Conservation (phyloP, 2,329 filamentous ascomycete species). For the Paramyrothecium sp. region DNA sequence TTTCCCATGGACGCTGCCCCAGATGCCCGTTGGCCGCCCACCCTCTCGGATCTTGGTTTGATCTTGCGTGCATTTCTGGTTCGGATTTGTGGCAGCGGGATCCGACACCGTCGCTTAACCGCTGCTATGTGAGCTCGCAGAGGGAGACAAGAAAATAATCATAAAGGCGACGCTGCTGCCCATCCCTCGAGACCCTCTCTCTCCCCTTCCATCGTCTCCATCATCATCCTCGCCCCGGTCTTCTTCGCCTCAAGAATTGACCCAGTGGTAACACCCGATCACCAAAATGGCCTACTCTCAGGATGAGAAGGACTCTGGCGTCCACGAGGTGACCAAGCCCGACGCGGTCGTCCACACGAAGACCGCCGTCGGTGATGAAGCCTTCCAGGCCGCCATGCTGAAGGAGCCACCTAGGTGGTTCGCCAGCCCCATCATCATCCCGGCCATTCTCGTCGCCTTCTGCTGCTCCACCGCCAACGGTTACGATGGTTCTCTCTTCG, state of each 20-base stretch:
- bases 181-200: not conserved
- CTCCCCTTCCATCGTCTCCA: not conserved
- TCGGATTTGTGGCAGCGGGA: too few species aligned
- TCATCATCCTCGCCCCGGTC: not conserved
- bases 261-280: not conserved
- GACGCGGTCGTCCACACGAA: constrained; percentile 12
- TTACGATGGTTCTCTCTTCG: constrained; percentile 50
- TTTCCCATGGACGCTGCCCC: too few species aligned
- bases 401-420: constrained; percentile 24
- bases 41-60: too few species aligned
- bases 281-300: not conserved
- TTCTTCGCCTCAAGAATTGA: not conserved
- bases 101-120: too few species aligned
- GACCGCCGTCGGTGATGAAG: constrained; percentile 21
- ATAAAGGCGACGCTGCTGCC: not conserved
- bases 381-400: constrained; percentile 24
- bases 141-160: not conserved
- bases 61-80: too few species aligned
- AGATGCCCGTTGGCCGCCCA: too few species aligned
- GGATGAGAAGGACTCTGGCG: not conserved
- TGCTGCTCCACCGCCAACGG: constrained; percentile 27
- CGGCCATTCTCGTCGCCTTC: constrained; percentile 21
- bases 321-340: not conserved
- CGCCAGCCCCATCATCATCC: constrained; percentile 13
- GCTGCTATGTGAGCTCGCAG: too few species aligned